A percentile compares a stretch with the other conserved stretches of the same genome.
phyloP scores from a whole-genome alignment of 2,329 filamentous ascomycete species.

The Bipolaris sorokiniana region DNA sequence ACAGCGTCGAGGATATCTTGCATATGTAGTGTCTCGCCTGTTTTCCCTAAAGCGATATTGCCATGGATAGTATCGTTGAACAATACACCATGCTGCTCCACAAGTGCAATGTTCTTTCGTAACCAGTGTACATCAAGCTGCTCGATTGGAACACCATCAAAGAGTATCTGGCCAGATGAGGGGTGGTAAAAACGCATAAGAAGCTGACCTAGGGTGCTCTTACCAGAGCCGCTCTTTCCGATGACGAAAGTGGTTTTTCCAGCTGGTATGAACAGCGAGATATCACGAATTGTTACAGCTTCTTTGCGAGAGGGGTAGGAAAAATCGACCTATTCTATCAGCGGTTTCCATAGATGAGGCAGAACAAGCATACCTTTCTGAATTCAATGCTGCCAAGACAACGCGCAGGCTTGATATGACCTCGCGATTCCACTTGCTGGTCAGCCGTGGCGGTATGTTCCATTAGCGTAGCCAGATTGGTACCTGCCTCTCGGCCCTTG shows the following conservation, averaged over 20 bases:
- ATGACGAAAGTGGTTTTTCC: conserved; percentile 80
- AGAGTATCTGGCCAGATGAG: conserved; percentile 65
- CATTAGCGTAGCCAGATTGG: conserved; percentile 61
- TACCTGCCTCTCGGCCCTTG: conserved; percentile 78
- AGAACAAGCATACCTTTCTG: conserved; percentile 61
- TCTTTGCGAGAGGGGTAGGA: conserved; percentile 75
- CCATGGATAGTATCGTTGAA: conserved; percentile 80
- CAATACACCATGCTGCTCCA: conserved; percentile 81
- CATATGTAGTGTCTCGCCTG: conserved; percentile 57
- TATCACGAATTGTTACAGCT: conserved; percentile 64
- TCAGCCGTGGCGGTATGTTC: conserved; percentile 42
- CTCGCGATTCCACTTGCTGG: conserved; percentile 20
- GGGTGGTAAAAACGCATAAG: conserved; percentile 79
- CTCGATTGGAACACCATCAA: conserved; percentile 71
- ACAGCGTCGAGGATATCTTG: conserved; percentile 67
- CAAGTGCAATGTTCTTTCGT: conserved; percentile 75
- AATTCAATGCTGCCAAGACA: conserved; percentile 74
- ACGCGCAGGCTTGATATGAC: conserved; percentile 29
- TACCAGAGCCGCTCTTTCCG: conserved; percentile 87
- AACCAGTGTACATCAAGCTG: conserved; percentile 73
- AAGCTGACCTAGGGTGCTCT: conserved; percentile 85
- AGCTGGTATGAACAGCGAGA: conserved; percentile 72
- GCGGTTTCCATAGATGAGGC: background rate
- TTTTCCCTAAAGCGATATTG: conserved; percentile 78
- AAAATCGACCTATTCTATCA: conserved; percentile 70